A percentile compares a stretch with the other conserved stretches of the same genome.
Evolutionary conservation across 305 asterid species (phyloP).

Genomic region (Fraxinus platypoda): DNA sequence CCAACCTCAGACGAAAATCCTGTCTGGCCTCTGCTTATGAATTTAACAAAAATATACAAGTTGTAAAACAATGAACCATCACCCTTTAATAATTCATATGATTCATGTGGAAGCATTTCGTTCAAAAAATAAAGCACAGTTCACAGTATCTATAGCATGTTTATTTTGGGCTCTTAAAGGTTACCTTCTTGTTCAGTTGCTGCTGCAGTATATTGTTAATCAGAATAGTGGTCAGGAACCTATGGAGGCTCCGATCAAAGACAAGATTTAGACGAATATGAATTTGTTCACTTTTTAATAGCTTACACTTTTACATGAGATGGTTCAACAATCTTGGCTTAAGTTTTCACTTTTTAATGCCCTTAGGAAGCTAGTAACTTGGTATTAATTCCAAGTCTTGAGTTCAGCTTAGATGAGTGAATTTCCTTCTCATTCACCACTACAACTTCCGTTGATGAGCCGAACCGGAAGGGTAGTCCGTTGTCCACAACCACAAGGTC

Average conservation of each 20-base stretch:
- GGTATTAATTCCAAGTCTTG: background rate
- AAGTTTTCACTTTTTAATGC: background rate
- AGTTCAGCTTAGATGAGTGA: background rate
- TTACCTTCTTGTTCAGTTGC: background rate
- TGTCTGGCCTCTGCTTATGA: constrained; percentile 54
- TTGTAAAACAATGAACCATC: background rate
- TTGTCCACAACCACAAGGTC: background rate
- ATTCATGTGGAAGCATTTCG: constrained; percentile 1
- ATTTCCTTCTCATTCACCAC: background rate
- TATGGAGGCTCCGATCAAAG: too few species aligned
- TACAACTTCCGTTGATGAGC: background rate
- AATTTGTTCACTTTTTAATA: too few species aligned
- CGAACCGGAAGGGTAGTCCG: background rate
- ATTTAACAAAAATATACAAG: background rate
- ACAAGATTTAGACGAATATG: too few species aligned
- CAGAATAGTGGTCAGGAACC: too few species aligned
- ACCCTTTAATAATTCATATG: background rate
- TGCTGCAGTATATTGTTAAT: background rate
- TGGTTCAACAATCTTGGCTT: background rate
- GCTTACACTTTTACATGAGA: too few species aligned
- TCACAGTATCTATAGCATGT: background rate
- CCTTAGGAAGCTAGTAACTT: background rate
- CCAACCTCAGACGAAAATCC: constrained; percentile 60
- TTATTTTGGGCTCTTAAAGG: background rate
- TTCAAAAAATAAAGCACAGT: background rate